phyloP scores from a whole-genome alignment of 139 green algal species.

The Coelastrella sp. region DNA sequence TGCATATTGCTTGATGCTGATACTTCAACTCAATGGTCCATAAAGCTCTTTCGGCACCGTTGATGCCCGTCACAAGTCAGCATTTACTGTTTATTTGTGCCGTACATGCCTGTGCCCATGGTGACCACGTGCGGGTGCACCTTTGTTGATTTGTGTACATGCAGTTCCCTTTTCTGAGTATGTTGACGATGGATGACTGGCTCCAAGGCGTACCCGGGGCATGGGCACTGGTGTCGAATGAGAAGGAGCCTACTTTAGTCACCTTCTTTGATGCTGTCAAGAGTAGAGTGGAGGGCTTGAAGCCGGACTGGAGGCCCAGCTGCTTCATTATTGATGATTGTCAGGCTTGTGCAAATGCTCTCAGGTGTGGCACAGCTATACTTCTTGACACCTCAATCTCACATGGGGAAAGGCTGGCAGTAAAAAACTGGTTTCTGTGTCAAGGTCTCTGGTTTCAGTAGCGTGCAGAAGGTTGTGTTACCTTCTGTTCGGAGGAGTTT shows the following conservation, averaged over 20 bases:
- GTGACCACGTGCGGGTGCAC: not conserved
- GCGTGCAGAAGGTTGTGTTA: too few species aligned
- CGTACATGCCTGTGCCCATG: not conserved
- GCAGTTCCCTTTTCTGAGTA: not conserved
- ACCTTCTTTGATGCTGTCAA: not conserved
- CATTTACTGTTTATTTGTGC: not conserved
- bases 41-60: not conserved
- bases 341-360: not conserved
- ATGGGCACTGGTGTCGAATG: not conserved
- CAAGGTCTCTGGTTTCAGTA: too few species aligned
- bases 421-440: too few species aligned
- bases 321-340: slow-evolving; percentile 2
- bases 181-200: not conserved
- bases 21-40: not conserved
- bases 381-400: not conserved
- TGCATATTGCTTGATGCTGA: too few species aligned
- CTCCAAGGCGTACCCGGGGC: not conserved
- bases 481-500: too few species aligned
- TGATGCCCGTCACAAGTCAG: not conserved
- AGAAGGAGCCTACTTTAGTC: not conserved
- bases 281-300: not conserved
- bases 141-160: not conserved
- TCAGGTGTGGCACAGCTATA: not conserved
- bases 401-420: not conserved
- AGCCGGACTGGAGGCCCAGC: not conserved